phyloP scores from a whole-genome alignment of 139 green algal species.

The Coccomyxa sp. region DNA sequence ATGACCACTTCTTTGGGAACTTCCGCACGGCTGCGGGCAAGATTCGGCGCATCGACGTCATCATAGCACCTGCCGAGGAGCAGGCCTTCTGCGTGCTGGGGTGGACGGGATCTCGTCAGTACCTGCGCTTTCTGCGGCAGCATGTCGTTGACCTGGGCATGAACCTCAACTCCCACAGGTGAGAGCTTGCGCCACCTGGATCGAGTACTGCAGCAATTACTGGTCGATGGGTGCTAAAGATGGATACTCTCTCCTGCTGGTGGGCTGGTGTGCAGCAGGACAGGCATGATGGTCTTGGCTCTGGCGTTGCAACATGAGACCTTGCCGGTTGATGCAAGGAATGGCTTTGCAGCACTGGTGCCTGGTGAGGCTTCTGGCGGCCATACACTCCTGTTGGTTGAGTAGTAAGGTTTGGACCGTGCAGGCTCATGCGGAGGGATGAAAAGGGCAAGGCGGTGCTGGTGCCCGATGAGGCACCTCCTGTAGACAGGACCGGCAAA shows the following conservation, averaged over 20 bases:
- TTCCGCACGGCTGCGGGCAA: conserved; percentile 21
- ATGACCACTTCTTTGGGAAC: conserved; percentile 39
- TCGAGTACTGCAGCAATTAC: too few relatives aligned
- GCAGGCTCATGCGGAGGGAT: conserved; percentile 28
- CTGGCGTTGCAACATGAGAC: neutral
- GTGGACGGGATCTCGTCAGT: neutral
- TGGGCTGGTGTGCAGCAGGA: neutral
- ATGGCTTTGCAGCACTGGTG: neutral
- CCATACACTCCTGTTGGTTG: too few relatives aligned
- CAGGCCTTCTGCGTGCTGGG: conserved; percentile 30
- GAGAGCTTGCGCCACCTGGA: neutral
- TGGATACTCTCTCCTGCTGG: neutral
- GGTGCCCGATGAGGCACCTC: conserved; percentile 29
- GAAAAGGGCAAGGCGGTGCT: conserved; percentile 3
- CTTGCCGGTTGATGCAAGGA: neutral
- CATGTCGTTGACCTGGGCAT: conserved; percentile 21
- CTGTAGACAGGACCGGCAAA: conserved; percentile 5
- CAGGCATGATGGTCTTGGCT: neutral
- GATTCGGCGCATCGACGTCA: conserved; percentile 37
- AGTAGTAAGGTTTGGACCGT: neutral
- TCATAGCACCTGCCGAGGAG: conserved; percentile 24
- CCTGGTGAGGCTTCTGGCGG: neutral
- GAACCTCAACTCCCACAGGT: conserved; percentile 37
- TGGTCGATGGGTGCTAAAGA: too few relatives aligned
- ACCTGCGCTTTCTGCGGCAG: conserved; percentile 31